These are phyloP conservation scores for Clohesyomyces aquaticus DNA, from an alignment of 495 filamentous ascomycete genomes.

Conservation along the genomic window DNA sequence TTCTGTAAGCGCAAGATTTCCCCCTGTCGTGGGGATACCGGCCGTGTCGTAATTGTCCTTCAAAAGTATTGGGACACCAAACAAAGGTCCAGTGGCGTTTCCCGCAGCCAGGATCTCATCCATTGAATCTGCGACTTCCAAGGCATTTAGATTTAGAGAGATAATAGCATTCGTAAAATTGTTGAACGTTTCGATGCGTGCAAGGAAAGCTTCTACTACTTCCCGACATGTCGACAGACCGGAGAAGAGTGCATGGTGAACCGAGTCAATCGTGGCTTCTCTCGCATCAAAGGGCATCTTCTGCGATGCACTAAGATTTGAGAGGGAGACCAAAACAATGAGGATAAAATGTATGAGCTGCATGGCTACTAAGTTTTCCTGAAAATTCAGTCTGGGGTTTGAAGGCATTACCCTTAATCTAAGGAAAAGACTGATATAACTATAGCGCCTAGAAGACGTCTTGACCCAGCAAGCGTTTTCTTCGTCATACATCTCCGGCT, in stretches of 20 bases:
- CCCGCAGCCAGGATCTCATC: conserved; percentile 52
- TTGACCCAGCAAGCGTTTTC: background rate
- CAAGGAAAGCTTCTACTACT: conserved; percentile 59
- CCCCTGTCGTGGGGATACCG: conserved; percentile 60
- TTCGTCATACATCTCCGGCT: background rate
- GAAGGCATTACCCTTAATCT: background rate
- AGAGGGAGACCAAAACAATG: background rate
- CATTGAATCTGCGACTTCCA: conserved; percentile 53
- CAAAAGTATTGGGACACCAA: conserved; percentile 64
- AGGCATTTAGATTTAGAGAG: conserved; percentile 56
- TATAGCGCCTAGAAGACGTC: background rate
- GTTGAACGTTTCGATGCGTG: conserved; percentile 61
- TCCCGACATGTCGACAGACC: conserved; percentile 55
- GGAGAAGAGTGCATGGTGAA: conserved; percentile 58
- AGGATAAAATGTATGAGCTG: background rate
- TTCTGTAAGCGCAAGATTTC: conserved; percentile 52
- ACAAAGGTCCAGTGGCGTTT: conserved; percentile 53
- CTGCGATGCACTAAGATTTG: background rate
- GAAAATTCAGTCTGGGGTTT: background rate
- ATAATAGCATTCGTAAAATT: conserved; percentile 61
- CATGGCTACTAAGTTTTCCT: background rate
- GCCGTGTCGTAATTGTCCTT: conserved; percentile 66
- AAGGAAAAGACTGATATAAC: background rate
- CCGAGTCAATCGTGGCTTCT: conserved; percentile 59
- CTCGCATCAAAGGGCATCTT: conserved; percentile 52